Conservation (phyloP, 148 eudicot species). For the Chenopodium album region DNA sequence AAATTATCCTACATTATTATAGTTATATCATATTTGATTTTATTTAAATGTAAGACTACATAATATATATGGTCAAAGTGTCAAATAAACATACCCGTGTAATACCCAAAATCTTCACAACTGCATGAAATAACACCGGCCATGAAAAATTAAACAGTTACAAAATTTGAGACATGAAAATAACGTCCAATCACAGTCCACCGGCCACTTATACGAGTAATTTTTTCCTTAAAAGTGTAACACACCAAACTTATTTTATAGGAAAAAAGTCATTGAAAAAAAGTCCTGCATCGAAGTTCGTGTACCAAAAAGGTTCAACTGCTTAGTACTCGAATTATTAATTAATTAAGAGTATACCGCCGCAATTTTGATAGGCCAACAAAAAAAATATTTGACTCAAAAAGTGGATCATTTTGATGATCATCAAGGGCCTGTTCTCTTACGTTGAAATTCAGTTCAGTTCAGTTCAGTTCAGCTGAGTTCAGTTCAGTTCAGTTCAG, state of each 20-base stretch:
- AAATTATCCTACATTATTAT: no score
- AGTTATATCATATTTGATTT: no score
- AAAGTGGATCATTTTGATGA: no score
- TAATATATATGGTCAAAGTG: not conserved
- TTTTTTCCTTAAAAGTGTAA: not conserved
- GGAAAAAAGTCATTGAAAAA: not conserved
- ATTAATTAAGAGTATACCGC: not conserved
- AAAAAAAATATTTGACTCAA: no score
- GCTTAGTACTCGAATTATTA: not conserved
- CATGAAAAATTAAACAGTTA: slow-evolving; percentile 5
- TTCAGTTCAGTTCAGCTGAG: no score
- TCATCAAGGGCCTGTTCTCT: not conserved
- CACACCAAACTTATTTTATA: not conserved
- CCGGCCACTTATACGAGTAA: slow-evolving; percentile 8
- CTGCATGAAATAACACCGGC: slow-evolving; percentile 23
- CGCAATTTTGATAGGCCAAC: not conserved
- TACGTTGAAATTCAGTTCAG: no score
- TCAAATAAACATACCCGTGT: not conserved
- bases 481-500: no score
- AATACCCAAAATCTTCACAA: not conserved
- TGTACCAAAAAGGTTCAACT: not conserved
- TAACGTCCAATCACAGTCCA: not conserved
- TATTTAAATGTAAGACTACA: not conserved
- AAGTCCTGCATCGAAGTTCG: not conserved
- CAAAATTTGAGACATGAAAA: slow-evolving; percentile 10